A percentile compares a stretch with the other conserved stretches of the same genome.
phyloP scores from a whole-genome alignment of 306 rosid genomes.

The Prunus persica region Prunus_persica_NCBIv2 NC_034014.1:13966501-13967000 shows the following conservation, averaged over 20 bases:
- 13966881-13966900: conserved; percentile 23
- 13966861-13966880: conserved; percentile 53
- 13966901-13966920: conserved; percentile 13
- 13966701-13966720: neutral
- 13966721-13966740: neutral
- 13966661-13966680: conserved; percentile 98
- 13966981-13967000: neutral
- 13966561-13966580: conserved; percentile 6
- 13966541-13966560: conserved; percentile 9
- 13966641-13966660: conserved; percentile 96
- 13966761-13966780: neutral
- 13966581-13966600: conserved; percentile 91
- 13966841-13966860: conserved; percentile 96
- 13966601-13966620: conserved; percentile 86
- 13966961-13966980: neutral
- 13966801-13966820: conserved; percentile 78
- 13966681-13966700: conserved; percentile 88
- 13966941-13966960: conserved; percentile 10
- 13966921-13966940: conserved; percentile 18
- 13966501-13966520: conserved; percentile 1
- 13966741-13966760: neutral
- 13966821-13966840: conserved; percentile 98
- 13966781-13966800: conserved; percentile 95
- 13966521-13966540: conserved; percentile 4
- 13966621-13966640: conserved; percentile 96